Conservation (phyloP, 176 grass and related monocot genomes). For the Typha latifolia region DNA sequence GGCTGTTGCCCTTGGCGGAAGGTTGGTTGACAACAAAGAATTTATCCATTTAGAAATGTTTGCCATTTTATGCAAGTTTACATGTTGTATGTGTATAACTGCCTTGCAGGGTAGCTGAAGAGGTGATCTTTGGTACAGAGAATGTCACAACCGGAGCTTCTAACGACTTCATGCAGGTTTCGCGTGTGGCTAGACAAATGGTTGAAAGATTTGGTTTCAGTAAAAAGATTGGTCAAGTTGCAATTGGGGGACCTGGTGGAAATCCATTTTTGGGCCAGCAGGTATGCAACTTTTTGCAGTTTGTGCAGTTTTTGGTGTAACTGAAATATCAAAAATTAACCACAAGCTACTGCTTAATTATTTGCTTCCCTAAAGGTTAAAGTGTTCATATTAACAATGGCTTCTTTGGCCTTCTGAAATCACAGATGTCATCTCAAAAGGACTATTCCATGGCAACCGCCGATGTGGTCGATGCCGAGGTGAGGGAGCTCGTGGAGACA, state of each 20-base stretch:
- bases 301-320: background rate
- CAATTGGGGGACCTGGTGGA: slow-evolving; percentile 81
- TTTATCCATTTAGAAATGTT: background rate
- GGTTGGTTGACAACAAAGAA: slow-evolving; percentile 22
- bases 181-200: slow-evolving; percentile 94
- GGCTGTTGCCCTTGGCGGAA: slow-evolving; percentile 97
- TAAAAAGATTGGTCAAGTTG: slow-evolving; percentile 91
- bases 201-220: slow-evolving; percentile 98
- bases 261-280: slow-evolving; percentile 98
- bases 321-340: background rate
- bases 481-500: slow-evolving; percentile 76
- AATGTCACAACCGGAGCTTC: slow-evolving; percentile 97
- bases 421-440: slow-evolving; percentile 85
- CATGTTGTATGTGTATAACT: slow-evolving; percentile 3
- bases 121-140: slow-evolving; percentile 91
- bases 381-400: background rate
- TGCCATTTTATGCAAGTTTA: background rate
- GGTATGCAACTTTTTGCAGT: slow-evolving; percentile 27
- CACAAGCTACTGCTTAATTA: too few species aligned
- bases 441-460: slow-evolving; percentile 99
- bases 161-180: slow-evolving; percentile 96
- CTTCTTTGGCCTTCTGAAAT: background rate
- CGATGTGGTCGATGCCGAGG: slow-evolving; percentile 77
- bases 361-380: background rate
- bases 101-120: slow-evolving; percentile 81